Evolutionary conservation across 371 early-diverging fungal species (phyloP).

Genomic region (Haplosporangium sp.): DNA sequence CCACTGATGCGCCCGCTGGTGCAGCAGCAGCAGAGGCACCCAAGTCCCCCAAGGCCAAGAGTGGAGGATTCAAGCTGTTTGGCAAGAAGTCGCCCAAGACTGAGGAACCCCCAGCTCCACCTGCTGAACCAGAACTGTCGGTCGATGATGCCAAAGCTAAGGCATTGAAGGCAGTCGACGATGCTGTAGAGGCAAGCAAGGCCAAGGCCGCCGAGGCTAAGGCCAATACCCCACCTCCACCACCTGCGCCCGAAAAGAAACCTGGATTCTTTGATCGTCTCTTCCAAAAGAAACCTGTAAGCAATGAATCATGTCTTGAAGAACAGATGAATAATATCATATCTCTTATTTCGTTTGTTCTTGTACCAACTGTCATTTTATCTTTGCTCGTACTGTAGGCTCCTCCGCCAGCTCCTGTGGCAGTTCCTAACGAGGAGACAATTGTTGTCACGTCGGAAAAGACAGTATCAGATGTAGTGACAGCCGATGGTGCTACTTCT

Average conservation of each 20-base stretch:
- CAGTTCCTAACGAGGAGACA: conserved; percentile 42
- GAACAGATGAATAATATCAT: conserved; percentile 37
- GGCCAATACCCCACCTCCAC: conserved; percentile 30
- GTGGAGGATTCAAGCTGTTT: conserved; percentile 51
- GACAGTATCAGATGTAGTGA: conserved; percentile 43
- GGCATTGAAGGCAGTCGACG: conserved; percentile 54
- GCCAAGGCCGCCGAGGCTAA: conserved; percentile 47
- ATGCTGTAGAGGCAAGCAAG: conserved; percentile 51
- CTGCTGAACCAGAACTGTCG: conserved; percentile 23
- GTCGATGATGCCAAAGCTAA: conserved; percentile 52
- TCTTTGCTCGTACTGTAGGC: conserved; percentile 8
- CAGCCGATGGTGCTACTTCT: conserved; percentile 36
- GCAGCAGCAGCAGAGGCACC: conserved; percentile 35
- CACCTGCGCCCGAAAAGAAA: conserved; percentile 50
- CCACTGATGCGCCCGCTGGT: conserved; percentile 40
- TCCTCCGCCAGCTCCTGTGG: conserved; percentile 35
- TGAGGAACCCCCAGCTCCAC: conserved; percentile 33
- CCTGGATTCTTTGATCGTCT: conserved; percentile 44
- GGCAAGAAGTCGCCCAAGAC: conserved; percentile 50
- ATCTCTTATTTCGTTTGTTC: background rate
- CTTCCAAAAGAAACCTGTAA: conserved; percentile 50
- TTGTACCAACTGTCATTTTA: background rate
- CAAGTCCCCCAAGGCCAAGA: conserved; percentile 49
- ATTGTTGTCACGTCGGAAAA: conserved; percentile 52
- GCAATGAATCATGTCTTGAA: conserved; percentile 22